Evolutionary conservation across 805 yeast genomes (phyloP).

Genomic region (Starmerella davenportii): DNA sequence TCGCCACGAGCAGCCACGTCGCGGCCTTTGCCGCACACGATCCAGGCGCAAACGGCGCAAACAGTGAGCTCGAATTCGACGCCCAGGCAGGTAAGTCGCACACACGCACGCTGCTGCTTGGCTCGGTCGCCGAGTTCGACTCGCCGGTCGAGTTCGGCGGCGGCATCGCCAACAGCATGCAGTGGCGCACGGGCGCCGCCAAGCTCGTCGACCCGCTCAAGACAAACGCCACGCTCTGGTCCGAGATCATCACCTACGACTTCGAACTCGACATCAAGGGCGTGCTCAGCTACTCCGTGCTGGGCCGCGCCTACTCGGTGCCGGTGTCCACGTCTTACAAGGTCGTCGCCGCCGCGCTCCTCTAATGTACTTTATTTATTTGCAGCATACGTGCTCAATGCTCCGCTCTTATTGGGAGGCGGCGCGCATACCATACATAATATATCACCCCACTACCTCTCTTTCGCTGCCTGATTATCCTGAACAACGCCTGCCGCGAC

Average conservation of each 20-base stretch:
- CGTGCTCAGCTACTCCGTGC: slow-evolving; percentile 52
- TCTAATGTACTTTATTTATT: background rate
- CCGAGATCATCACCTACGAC: slow-evolving; percentile 51
- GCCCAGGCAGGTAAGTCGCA: slow-evolving; percentile 1
- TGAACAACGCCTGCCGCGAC: too few species aligned
- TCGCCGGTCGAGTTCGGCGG: slow-evolving; percentile 61
- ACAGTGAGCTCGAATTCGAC: slow-evolving; percentile 7
- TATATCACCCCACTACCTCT: too few species aligned
- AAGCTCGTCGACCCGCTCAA: slow-evolving; percentile 58
- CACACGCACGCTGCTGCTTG: slow-evolving; percentile 56
- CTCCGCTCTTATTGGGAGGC: background rate
- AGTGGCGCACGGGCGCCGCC: slow-evolving; percentile 49
- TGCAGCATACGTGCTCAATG: background rate
- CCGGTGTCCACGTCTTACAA: slow-evolving; percentile 11
- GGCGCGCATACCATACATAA: too few species aligned
- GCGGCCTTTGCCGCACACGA: background rate
- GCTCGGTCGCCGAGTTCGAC: slow-evolving; percentile 48
- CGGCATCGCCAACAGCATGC: slow-evolving; percentile 51
- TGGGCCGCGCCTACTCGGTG: slow-evolving; percentile 23
- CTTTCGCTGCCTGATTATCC: too few species aligned
- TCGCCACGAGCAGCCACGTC: slow-evolving; percentile 30
- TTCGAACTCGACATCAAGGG: slow-evolving; percentile 78
- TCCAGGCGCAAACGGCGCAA: slow-evolving; percentile 7
- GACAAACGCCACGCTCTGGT: slow-evolving; percentile 36
- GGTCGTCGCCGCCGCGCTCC: background rate